A percentile compares a stretch with the other conserved stretches of the same genome.
Conservation (phyloP, 2,329 filamentous ascomycete genomes). For the Paecilomyces formosus region DNA sequence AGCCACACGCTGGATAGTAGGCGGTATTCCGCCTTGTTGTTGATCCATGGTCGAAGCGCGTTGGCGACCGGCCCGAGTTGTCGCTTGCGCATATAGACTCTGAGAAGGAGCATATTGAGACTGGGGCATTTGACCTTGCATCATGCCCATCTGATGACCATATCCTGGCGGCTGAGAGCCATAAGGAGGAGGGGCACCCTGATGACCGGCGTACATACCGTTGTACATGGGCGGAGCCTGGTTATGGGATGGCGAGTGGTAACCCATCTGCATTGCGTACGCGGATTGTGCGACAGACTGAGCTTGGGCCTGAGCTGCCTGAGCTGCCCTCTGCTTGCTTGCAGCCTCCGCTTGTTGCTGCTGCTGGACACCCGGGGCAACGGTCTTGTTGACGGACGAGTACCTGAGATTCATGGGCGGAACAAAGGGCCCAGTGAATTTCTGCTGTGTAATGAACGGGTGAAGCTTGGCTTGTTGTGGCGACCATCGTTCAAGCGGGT, state of each 20-base stretch:
- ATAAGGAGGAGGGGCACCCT: slow-evolving; percentile 66
- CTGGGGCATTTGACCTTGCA: slow-evolving; percentile 57
- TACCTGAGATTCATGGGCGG: slow-evolving; percentile 95
- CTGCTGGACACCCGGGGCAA: slow-evolving; percentile 87
- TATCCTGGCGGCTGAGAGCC: slow-evolving; percentile 65
- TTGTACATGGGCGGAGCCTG: slow-evolving; percentile 64
- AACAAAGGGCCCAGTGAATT: slow-evolving; percentile 92
- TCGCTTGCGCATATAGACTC: slow-evolving; percentile 65
- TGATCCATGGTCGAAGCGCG: slow-evolving; percentile 95
- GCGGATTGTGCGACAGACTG: slow-evolving; percentile 60
- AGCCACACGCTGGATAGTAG: slow-evolving; percentile 86
- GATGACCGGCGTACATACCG: slow-evolving; percentile 63
- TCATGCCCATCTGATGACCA: slow-evolving; percentile 64
- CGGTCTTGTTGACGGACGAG: slow-evolving; percentile 74
- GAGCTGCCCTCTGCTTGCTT: slow-evolving; percentile 76
- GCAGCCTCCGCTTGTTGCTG: slow-evolving; percentile 91
- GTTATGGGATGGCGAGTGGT: slow-evolving; percentile 40
- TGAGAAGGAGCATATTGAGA: slow-evolving; percentile 65
- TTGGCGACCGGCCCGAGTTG: slow-evolving; percentile 70
- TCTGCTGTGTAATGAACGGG: slow-evolving; percentile 97
- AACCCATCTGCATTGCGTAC: slow-evolving; percentile 58
- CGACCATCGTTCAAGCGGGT: slow-evolving; percentile 93
- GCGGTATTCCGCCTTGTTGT: slow-evolving; percentile 84
- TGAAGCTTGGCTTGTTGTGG: slow-evolving; percentile 96
- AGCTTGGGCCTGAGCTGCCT: slow-evolving; percentile 50